phyloP scores from a whole-genome alignment of 306 rosid species.

The Acacia confusa region DNA sequence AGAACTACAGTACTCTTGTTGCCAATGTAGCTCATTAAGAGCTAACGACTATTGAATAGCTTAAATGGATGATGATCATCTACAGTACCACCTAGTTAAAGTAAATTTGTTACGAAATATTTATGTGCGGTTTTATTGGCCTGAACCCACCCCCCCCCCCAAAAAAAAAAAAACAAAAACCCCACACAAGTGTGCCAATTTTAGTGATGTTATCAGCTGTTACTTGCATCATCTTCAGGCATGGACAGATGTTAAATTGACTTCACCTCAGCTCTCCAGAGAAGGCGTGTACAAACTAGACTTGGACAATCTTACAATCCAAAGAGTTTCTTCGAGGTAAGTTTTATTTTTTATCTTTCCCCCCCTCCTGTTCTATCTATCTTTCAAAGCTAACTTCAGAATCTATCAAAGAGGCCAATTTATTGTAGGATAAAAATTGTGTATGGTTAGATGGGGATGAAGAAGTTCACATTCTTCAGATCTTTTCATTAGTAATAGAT shows the following conservation, averaged over 20 bases:
- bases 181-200: background rate
- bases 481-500: constrained; percentile 8
- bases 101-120: background rate
- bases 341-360: background rate
- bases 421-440: background rate
- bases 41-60: background rate
- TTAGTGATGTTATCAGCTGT: background rate
- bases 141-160: background rate
- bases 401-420: background rate
- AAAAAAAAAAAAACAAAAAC: too few species aligned
- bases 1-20: background rate
- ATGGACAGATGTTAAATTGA: constrained; percentile 80
- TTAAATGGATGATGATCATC: background rate
- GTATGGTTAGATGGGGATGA: background rate
- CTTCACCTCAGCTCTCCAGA: constrained; percentile 90
- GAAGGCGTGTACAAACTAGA: constrained; percentile 69
- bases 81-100: background rate
- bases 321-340: constrained; percentile 64
- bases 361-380: background rate
- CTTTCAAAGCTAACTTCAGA: background rate
- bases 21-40: background rate
- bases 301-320: constrained; percentile 55
- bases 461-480: background rate
- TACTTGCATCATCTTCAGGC: constrained; percentile 47
- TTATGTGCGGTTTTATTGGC: background rate